Base-by-base conservation (phyloP, 306 rosid genomes). In the Glycine latifolia region DNA sequence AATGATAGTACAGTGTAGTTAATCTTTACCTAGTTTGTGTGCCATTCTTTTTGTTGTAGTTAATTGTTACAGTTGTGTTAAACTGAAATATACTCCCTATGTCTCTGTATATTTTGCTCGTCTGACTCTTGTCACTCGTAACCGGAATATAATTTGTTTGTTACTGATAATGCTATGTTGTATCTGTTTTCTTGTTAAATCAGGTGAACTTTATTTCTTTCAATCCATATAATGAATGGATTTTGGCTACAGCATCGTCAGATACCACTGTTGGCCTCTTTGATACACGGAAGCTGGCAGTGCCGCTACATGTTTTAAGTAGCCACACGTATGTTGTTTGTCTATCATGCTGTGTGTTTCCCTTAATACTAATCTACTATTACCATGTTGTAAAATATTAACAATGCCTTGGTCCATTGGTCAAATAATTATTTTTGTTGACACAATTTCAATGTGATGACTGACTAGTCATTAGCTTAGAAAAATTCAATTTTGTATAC, bases 231-330 rank as follows among this genome's bases (percentile, higher is more conserved):
- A 95, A 89, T 54, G 98, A 95, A 75, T 90, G 97, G 98, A 78
- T 93, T 83, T 73, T 95, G 87, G 98, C 98, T 48, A 93, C 99
- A 14, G 99, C 98, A 77, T 95, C 99, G 70, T 95, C 99, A 37
- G 99, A 95, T 88, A 85, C 89, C 60, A 89, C 91, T 5, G 79
- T 91, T 65, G 97, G 92, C 76, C 89, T 95, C 81, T 93, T 91
- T 59, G 99, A 95, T 83, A 86, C 81, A 39, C 92, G 99, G 75
- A 95, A 89, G 87, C 90, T 95, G 63, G 50, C 87, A 1, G 80
- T 4, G 53, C 97, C 97, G 0, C 63, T 95, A 74, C 99, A 95
- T 87, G 83, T 86, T 84, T 79, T 95, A 53, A 87, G 93, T 73
- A 87, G 96, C 82, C 99, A 95, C 86, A 60, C 87, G 99, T 95